phyloP scores from a whole-genome alignment of 73 alveolate species.

The Tetrahymena thermophila region DNA sequence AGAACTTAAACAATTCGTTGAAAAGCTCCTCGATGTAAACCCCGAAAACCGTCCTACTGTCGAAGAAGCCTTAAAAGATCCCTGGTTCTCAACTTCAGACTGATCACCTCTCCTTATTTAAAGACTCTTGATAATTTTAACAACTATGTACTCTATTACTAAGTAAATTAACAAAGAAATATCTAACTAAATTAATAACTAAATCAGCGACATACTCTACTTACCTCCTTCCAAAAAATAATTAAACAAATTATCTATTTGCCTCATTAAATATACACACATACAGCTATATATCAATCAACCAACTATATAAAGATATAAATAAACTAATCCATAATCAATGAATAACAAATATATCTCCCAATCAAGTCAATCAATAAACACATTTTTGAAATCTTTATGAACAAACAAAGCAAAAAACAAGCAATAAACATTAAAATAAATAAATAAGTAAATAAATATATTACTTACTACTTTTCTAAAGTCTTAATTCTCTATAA shows the following conservation, averaged over 20 bases:
- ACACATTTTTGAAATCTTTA: neutral
- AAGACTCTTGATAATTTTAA: no score
- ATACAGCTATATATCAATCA: neutral
- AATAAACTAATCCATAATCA: neutral
- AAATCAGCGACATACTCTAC: no score
- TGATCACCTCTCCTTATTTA: neutral
- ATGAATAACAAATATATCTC: neutral
- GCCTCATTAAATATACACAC: neutral
- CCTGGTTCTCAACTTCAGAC: neutral
- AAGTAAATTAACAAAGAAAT: no score
- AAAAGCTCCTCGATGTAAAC: constrained; percentile 5
- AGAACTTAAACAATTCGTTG: constrained; percentile 28
- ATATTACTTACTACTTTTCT: neutral
- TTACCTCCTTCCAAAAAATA: no score
- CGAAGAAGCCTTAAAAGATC: constrained; percentile 15
- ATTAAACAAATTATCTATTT: neutral
- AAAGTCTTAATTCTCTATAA: neutral
- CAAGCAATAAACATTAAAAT: neutral
- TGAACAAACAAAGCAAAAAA: neutral
- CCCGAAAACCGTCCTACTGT: constrained; percentile 39
- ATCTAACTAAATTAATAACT: no score
- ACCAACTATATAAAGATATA: neutral
- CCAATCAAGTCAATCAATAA: neutral
- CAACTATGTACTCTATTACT: no score
- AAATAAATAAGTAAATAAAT: no score